Evolutionary conservation across 805 yeast species (phyloP), one percentile per base, ranked within the genome.

Genomic region (Sugiyamaella chiloensis): DNA sequence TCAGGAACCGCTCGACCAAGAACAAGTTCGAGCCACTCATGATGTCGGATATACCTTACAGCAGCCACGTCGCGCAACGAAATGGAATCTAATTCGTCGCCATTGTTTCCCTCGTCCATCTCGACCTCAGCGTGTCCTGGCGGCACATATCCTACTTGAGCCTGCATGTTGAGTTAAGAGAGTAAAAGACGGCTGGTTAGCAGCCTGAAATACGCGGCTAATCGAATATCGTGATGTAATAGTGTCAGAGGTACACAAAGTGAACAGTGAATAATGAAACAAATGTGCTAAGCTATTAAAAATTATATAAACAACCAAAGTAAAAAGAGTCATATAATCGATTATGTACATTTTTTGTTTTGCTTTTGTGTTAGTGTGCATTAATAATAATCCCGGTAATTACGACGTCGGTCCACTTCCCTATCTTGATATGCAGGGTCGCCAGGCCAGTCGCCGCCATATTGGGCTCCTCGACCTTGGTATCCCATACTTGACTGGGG

Each of bases 11-110:
- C 68, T 24, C 64, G 56, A 12, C 72, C 74, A 12, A 71, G 50
- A 2, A 68, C 62, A 26, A 66, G 66, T 50, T 67, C 71, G 57
- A 70, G 65, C 73, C 74, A 71, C 47, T 70, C 75, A 51, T 70
- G 73, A 50, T 70, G 72, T 17, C 72, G 58, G 12, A 70, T 68
- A 44, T 66, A 70, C 17, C 75, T 59, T 36, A 66, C 63, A 23
- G 70, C 66, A 14, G 73, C 67, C n/a, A 70, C 66, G 42, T 70
- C 72, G 11, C 74, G 59, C 27, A 72, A 60, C 7, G 71, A 65
- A 30, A 70, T 57, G 5, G 65, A 56, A 50, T 70, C 75, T 23
- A 70, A 58, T 53, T 69, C 74, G 49, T 68, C 71, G 16, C 72
- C 71, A 7, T 61, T 36, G 1, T 57, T 59, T 5, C 60, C 62